Percentiles rank a stretch among this genome's conserved stretches.
Evolutionary conservation across 2,329 filamentous ascomycete genomes (phyloP).

Genomic region (Fusarium dimerum): DNA sequence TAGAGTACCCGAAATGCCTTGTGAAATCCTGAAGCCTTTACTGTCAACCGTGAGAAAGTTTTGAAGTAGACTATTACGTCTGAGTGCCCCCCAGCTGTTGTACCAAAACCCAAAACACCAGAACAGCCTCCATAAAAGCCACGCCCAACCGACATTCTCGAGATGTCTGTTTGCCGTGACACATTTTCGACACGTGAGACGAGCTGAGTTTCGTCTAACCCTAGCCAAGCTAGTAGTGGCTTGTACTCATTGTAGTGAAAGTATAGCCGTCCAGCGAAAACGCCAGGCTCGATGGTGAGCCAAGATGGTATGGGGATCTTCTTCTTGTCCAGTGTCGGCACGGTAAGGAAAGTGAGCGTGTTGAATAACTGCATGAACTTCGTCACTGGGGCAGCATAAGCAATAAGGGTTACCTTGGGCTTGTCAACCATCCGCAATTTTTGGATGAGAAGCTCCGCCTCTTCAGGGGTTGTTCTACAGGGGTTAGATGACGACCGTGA

Average conservation of each 20-base stretch:
- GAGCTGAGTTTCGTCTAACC: conserved; percentile 1
- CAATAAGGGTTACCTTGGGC: conserved; percentile 46
- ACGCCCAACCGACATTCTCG: background rate
- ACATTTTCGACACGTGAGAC: background rate
- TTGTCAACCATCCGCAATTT: conserved; percentile 32
- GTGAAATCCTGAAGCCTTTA: background rate
- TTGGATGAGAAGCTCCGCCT: conserved; percentile 57
- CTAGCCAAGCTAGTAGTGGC: conserved; percentile 35
- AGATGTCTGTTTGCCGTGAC: background rate
- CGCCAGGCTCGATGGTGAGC: conserved; percentile 59
- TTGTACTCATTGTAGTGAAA: conserved; percentile 51
- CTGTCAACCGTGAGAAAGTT: background rate
- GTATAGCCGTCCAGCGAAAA: conserved; percentile 63
- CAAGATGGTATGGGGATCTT: conserved; percentile 48
- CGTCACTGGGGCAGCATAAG: conserved; percentile 62
- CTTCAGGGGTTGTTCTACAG: conserved; percentile 52
- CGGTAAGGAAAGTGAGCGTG: conserved; percentile 49
- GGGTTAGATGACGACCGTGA: too few species aligned
- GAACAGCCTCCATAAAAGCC: conserved; percentile 12
- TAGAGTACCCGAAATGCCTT: background rate
- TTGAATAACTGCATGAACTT: conserved; percentile 62
- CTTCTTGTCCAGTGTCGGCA: conserved; percentile 45
- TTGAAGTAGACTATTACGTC: too few species aligned
- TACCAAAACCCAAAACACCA: too few species aligned
- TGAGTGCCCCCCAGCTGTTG: too few species aligned